Base-by-base conservation (phyloP, 1,139 yeast genomes). In the Saccharomyces hybrid region DNA sequence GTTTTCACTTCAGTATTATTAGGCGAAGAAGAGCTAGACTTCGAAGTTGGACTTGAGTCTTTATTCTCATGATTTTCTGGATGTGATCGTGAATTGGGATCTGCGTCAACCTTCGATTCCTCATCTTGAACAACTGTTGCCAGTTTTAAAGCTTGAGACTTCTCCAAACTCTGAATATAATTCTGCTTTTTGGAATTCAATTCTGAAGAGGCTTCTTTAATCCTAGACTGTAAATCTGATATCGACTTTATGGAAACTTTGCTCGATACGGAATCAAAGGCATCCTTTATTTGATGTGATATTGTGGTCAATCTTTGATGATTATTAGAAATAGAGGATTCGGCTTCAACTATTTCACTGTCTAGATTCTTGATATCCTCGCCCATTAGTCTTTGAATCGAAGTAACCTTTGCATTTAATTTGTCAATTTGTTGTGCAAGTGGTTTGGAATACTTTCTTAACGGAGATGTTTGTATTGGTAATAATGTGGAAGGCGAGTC, bases 61-160 rank as follows among this genome's bases (percentile, higher is more conserved):
- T 48, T 6, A 6, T 42, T 30, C 5, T 44, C 52, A 9, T 20
- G 13, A 5, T 41, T 32, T 6, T 28, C 48, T 1, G 34, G 50
- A 5, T 26, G n/a, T 14, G 9, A n/a, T 20, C 6, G 13, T 38
- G 44, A 38, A 8, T 28, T 44, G 20, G 46, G 11, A 4, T 52
- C 50, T 5, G 42, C 5, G 16, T 30, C 42, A 14, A 51, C 34
- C 8, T 50, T 47, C 1, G 55, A 38, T 47, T 61, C 62, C 32
- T 59, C 59, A 46, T 74, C 74, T 57, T 82, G 80, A 0, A 83
- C 86, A 13, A 78, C 63, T 47, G 74, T 72, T 0, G 87, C 87
- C 47, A 86, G 70, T 50, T 78, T 81, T 47, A 79, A 73, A 0
- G 88, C 83, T 63, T 84, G 90, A 0, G 83, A 73, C 53, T 84